These are phyloP conservation scores for Davidsoniella virescens DNA, from an alignment of 2,329 filamentous ascomycete species.

Conservation along the genomic window DNA sequence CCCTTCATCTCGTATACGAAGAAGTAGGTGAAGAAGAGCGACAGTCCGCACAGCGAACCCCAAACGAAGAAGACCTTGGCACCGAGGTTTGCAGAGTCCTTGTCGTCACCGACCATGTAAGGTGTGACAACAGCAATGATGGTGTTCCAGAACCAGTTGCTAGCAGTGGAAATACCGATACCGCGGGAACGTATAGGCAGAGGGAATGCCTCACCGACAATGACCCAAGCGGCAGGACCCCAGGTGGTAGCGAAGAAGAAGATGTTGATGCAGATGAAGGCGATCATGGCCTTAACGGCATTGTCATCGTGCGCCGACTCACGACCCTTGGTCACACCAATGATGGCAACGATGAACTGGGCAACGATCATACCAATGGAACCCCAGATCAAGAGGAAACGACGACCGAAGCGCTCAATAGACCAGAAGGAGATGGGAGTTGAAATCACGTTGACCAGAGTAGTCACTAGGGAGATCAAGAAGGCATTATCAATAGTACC, in stretches of 20 bases:
- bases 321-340: constrained; percentile 46
- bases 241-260: constrained; percentile 84
- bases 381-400: constrained; percentile 62
- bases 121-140: constrained; percentile 54
- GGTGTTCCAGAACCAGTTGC: constrained; percentile 87
- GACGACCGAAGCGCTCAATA: constrained; percentile 68
- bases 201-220: constrained; percentile 84
- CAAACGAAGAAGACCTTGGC: constrained; percentile 62
- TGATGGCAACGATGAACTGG: constrained; percentile 73
- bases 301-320: constrained; percentile 36
- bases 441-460: constrained; percentile 71
- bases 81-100: constrained; percentile 43
- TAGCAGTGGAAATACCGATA: constrained; percentile 72
- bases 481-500: constrained; percentile 64
- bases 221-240: constrained; percentile 66
- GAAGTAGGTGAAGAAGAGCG: constrained; percentile 54
- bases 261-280: constrained; percentile 85
- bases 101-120: constrained; percentile 46
- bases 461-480: constrained; percentile 72
- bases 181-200: constrained; percentile 77
- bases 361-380: constrained; percentile 70
- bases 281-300: constrained; percentile 55
- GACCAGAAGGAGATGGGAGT: constrained; percentile 80
- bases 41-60: constrained; percentile 47
- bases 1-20: constrained; percentile 61